A percentile compares a stretch with the other conserved stretches of the same genome.
These are phyloP conservation scores for Cephalotrichum gorgonifer DNA, from an alignment of 2,329 filamentous ascomycete species.

Conservation along the genomic window DNA sequence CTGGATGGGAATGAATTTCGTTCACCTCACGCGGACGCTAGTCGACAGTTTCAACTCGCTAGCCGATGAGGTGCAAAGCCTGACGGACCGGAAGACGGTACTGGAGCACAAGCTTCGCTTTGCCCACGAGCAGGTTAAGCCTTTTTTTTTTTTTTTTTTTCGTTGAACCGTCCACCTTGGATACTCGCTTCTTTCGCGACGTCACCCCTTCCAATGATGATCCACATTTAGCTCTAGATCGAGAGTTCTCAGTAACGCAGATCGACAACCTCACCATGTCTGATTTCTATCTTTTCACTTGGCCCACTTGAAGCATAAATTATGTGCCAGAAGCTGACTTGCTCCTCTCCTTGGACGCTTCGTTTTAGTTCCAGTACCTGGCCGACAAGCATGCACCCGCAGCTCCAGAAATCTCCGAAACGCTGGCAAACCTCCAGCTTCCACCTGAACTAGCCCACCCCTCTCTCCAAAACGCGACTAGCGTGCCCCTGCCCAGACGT, in stretches of 20 bases:
- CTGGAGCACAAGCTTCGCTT: slow-evolving; percentile 57
- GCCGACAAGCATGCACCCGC: slow-evolving; percentile 59
- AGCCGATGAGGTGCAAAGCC: slow-evolving; percentile 52
- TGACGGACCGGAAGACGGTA: slow-evolving; percentile 54
- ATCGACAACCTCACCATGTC: slow-evolving; percentile 44
- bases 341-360: not conserved
- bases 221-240: slow-evolving; percentile 70
- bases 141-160: slow-evolving; percentile 7
- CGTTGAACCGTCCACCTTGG: not conserved
- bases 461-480: slow-evolving; percentile 34
- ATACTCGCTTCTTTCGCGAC: not conserved
- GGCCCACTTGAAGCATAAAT: not conserved
- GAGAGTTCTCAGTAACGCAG: slow-evolving; percentile 51
- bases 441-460: slow-evolving; percentile 40
- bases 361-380: slow-evolving; percentile 47
- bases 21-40: slow-evolving; percentile 37
- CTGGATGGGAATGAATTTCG: slow-evolving; percentile 4
- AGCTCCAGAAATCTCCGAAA: slow-evolving; percentile 56
- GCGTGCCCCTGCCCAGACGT: slow-evolving; percentile 45
- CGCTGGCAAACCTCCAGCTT: slow-evolving; percentile 55
- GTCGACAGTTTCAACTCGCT: slow-evolving; percentile 55
- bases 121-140: slow-evolving; percentile 56
- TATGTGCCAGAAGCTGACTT: not conserved
- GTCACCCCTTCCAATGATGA: slow-evolving; percentile 26
- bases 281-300: slow-evolving; percentile 19